A percentile compares a stretch with the other conserved stretches of the same genome.
These are phyloP conservation scores for Magnolia kwangsiensis DNA, from an alignment of 164 flowering plant genomes.

Conservation along the genomic window DNA sequence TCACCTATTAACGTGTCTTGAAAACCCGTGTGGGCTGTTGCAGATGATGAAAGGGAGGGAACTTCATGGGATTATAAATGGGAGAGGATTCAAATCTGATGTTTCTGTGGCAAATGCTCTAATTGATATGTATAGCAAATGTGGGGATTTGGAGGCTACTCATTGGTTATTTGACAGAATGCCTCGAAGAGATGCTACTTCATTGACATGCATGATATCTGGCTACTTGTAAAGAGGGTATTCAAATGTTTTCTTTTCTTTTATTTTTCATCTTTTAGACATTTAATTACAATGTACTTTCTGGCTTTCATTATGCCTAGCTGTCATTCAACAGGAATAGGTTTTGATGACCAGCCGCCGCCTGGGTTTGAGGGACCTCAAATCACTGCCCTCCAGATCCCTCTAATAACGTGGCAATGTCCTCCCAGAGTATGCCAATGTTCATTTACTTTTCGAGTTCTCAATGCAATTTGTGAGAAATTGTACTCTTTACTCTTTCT, in stretches of 20 bases:
- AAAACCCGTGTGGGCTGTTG: conserved; percentile 66
- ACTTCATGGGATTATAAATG: conserved; percentile 24
- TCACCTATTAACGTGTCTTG: conserved; percentile 42
- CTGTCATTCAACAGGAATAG: conserved; percentile 40
- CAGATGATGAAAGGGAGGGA: conserved; percentile 43
- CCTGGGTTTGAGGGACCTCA: conserved; percentile 84
- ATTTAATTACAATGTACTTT: too few relatives aligned
- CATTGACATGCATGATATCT: conserved; percentile 72
- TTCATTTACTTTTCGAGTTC: neutral
- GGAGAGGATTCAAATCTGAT: conserved; percentile 34
- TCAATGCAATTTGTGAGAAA: neutral
- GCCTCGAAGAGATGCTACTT: conserved; percentile 28
- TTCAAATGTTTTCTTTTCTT: too few relatives aligned
- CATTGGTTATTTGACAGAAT: conserved; percentile 52
- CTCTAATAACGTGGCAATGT: conserved; percentile 60
- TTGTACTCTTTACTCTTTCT: too few relatives aligned
- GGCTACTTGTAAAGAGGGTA: conserved; percentile 39
- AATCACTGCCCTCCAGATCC: conserved; percentile 50
- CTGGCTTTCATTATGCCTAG: too few relatives aligned
- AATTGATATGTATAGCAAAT: conserved; percentile 63
- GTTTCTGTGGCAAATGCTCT: conserved; percentile 45
- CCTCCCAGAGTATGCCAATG: conserved; percentile 60
- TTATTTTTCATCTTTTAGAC: too few relatives aligned
- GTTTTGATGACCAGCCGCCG: conserved; percentile 65
- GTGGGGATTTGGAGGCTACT: conserved; percentile 34